phyloP scores from a whole-genome alignment of 2,329 filamentous ascomycete species.

The Pseudocercospora musae region DNA sequence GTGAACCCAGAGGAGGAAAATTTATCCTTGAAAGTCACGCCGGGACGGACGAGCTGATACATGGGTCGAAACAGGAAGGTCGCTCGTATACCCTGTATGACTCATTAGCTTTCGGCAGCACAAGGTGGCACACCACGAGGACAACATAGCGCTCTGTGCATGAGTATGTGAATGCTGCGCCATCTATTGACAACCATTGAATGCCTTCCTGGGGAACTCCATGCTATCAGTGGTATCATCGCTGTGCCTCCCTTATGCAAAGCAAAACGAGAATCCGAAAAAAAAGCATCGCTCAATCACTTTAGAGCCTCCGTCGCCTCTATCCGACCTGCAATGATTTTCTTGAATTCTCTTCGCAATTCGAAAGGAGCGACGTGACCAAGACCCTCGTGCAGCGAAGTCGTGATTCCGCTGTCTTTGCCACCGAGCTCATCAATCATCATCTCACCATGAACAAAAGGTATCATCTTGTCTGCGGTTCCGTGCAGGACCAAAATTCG shows the following conservation, averaged over 20 bases:
- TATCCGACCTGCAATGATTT: slow-evolving; percentile 57
- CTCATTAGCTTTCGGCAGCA: neutral
- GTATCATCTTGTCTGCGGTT: slow-evolving; percentile 73
- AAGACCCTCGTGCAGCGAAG: slow-evolving; percentile 63
- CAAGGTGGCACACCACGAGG: neutral
- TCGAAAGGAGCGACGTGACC: slow-evolving; percentile 76
- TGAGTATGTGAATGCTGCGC: neutral
- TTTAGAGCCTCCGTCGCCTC: slow-evolving; percentile 46
- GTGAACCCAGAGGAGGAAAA: neutral
- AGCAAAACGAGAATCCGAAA: neutral
- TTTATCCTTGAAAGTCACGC: neutral
- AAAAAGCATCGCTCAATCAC: neutral
- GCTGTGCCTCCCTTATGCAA: neutral
- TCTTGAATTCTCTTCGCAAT: slow-evolving; percentile 65
- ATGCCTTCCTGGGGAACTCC: neutral
- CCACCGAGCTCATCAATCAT: slow-evolving; percentile 66
- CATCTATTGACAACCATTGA: neutral
- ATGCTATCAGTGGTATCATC: slow-evolving; percentile 7
- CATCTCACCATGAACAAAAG: slow-evolving; percentile 64
- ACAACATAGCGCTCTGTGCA: too few relatives aligned
- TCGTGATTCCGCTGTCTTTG: slow-evolving; percentile 49
- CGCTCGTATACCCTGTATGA: neutral
- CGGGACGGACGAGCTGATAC: neutral
- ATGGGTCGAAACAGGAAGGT: neutral
- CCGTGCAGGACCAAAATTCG: slow-evolving; percentile 78